Evolutionary conservation across 257 asterid genomes (phyloP).

Genomic region (Prunella vulgaris): DNA sequence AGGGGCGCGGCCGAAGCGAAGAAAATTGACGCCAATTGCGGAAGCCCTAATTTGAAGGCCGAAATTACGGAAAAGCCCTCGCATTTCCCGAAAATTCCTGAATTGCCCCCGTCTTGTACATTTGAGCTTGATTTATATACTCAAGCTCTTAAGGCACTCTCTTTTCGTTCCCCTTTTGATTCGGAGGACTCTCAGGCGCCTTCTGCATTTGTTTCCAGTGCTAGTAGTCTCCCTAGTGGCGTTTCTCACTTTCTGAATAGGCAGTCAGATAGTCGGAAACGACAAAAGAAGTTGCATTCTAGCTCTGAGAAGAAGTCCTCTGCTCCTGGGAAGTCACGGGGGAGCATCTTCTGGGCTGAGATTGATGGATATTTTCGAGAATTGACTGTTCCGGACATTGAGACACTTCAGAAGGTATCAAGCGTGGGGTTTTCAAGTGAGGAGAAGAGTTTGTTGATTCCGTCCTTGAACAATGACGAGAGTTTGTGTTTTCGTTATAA

Average conservation of each 20-base stretch:
- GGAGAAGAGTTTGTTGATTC: constrained; percentile 48
- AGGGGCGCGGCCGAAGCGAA: constrained; percentile 43
- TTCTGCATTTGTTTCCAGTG: constrained; percentile 30
- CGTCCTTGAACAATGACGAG: constrained; percentile 32
- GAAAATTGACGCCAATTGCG: constrained; percentile 32
- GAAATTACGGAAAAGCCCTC: constrained; percentile 66
- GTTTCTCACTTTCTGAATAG: constrained; percentile 53
- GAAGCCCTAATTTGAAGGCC: constrained; percentile 37
- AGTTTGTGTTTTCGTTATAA: constrained; percentile 19
- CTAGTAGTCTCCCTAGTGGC: constrained; percentile 54
- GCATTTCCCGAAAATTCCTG: constrained; percentile 32
- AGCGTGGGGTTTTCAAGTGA: constrained; percentile 27
- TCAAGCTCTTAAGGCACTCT: constrained; percentile 76
- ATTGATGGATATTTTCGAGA: constrained; percentile 81
- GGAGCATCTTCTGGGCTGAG: constrained; percentile 59
- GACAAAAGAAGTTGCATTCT: constrained; percentile 70
- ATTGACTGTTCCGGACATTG: constrained; percentile 56
- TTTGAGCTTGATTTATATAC: constrained; percentile 49
- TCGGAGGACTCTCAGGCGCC: constrained; percentile 48
- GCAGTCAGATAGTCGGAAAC: constrained; percentile 66
- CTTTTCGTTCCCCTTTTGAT: constrained; percentile 69
- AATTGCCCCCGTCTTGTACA: constrained; percentile 39
- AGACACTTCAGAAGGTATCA: constrained; percentile 44
- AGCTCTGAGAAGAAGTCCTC: constrained; percentile 59
- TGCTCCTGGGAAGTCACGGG: constrained; percentile 38